A percentile compares a stretch with the other conserved stretches of the same genome.
These are phyloP conservation scores for Trichosporon coremiiforme DNA, from an alignment of 1,284 basidiomycete species.

Conservation along the genomic window DNA sequence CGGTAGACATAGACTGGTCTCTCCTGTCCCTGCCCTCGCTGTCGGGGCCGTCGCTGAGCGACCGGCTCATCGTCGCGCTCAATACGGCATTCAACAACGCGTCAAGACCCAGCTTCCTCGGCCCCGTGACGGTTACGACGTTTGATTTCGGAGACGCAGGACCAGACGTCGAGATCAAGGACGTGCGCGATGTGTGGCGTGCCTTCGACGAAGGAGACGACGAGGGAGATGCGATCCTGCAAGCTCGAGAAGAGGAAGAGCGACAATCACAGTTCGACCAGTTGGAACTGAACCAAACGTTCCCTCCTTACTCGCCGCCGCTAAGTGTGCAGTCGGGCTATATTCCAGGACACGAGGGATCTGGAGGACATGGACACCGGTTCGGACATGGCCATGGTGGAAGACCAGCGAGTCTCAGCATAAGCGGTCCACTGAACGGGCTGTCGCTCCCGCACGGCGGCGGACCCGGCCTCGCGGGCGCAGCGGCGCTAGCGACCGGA, in stretches of 20 bases:
- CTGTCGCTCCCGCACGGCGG: neutral
- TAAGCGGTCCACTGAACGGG: neutral
- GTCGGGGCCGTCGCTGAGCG: slow-evolving; percentile 63
- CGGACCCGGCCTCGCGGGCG: neutral
- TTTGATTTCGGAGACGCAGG: slow-evolving; percentile 82
- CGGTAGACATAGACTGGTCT: slow-evolving; percentile 62
- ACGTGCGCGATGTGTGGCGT: slow-evolving; percentile 88
- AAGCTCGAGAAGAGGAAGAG: neutral
- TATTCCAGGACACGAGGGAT: neutral
- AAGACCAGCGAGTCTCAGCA: neutral
- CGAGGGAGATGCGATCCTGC: slow-evolving; percentile 58
- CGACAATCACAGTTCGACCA: neutral
- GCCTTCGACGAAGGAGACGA: slow-evolving; percentile 84
- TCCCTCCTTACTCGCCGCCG: slow-evolving; percentile 9
- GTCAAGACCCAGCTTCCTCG: slow-evolving; percentile 84
- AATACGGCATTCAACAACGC: slow-evolving; percentile 74
- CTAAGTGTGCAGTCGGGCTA: slow-evolving; percentile 1
- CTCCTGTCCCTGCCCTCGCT: slow-evolving; percentile 49
- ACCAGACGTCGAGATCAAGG: slow-evolving; percentile 86
- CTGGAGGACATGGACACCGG: neutral
- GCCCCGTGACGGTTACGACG: slow-evolving; percentile 79
- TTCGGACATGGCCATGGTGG: neutral
- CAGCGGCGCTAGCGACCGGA: slow-evolving; percentile 2
- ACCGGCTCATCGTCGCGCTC: slow-evolving; percentile 71
- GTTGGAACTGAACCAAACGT: neutral